These are phyloP conservation scores for Talaromyces stipitatus DNA, from an alignment of 495 filamentous ascomycete genomes.

Conservation along the genomic window DNA sequence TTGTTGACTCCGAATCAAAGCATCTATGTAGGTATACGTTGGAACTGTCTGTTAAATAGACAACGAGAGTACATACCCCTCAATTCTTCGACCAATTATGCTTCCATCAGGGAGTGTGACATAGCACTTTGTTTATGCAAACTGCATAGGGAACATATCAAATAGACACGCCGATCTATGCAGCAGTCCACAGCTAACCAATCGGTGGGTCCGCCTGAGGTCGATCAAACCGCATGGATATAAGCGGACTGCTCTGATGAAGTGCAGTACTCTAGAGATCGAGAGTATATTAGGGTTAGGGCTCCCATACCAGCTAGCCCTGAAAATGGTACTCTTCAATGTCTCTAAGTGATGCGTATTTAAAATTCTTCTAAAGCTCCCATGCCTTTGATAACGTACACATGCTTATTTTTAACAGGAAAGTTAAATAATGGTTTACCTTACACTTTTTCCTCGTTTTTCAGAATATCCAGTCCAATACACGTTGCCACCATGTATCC, in stretches of 20 bases:
- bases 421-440: too few species aligned
- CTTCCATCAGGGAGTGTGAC: too few species aligned
- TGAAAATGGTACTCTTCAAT: too few species aligned
- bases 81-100: neutral
- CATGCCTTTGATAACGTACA: too few species aligned
- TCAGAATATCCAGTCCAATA: conserved; percentile 26
- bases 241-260: neutral
- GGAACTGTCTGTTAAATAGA: neutral
- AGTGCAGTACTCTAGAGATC: neutral
- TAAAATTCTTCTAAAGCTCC: too few species aligned
- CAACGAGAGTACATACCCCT: neutral
- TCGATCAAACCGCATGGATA: neutral
- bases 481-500: conserved; percentile 16
- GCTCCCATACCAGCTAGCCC: too few species aligned
- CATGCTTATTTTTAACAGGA: too few species aligned
- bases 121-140: too few species aligned
- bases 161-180: neutral
- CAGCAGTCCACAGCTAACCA: neutral
- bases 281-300: too few species aligned
- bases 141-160: too few species aligned
- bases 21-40: neutral
- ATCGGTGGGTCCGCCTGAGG: neutral
- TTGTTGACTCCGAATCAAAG: neutral
- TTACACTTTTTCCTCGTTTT: too few species aligned
- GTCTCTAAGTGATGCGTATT: too few species aligned